Evolutionary conservation across 495 filamentous ascomycete species (phyloP).

Genomic region (Zalerion maritima): DNA sequence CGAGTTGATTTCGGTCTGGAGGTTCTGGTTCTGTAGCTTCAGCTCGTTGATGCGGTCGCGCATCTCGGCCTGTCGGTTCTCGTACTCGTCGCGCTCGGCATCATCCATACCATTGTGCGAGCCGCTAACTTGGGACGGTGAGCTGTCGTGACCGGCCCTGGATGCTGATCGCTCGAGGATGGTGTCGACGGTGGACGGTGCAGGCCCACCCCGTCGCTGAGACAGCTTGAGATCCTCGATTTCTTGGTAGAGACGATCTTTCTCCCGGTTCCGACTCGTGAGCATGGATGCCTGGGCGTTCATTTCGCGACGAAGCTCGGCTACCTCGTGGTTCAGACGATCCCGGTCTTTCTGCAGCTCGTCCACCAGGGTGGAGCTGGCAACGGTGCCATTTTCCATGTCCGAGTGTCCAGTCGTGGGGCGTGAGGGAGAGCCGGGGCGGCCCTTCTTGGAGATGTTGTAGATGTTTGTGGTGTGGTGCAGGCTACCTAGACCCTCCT

Average conservation of each 20-base stretch:
- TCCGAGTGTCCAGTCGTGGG: slow-evolving; percentile 41
- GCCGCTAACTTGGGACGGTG: slow-evolving; percentile 58
- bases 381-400: slow-evolving; percentile 36
- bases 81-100: slow-evolving; percentile 69
- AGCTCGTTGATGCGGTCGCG: slow-evolving; percentile 75
- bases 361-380: slow-evolving; percentile 52
- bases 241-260: slow-evolving; percentile 87
- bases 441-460: slow-evolving; percentile 44
- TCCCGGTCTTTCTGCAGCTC: slow-evolving; percentile 48
- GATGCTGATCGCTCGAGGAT: slow-evolving; percentile 88
- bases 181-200: slow-evolving; percentile 64
- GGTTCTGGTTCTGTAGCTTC: slow-evolving; percentile 69
- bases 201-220: slow-evolving; percentile 47
- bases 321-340: slow-evolving; percentile 80
- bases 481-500: slow-evolving; percentile 33
- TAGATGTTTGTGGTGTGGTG: slow-evolving; percentile 47
- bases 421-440: slow-evolving; percentile 43
- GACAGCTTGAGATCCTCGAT: slow-evolving; percentile 91
- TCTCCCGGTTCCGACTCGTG: slow-evolving; percentile 86
- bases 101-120: slow-evolving; percentile 55
- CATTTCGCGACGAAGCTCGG: slow-evolving; percentile 78
- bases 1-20: slow-evolving; percentile 60
- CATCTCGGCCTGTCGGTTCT: slow-evolving; percentile 65
- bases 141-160: slow-evolving; percentile 53
- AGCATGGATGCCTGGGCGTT: slow-evolving; percentile 96